Base-by-base conservation (phyloP, 139 green algal species). In the Chlamydomonas sp. region DNA sequence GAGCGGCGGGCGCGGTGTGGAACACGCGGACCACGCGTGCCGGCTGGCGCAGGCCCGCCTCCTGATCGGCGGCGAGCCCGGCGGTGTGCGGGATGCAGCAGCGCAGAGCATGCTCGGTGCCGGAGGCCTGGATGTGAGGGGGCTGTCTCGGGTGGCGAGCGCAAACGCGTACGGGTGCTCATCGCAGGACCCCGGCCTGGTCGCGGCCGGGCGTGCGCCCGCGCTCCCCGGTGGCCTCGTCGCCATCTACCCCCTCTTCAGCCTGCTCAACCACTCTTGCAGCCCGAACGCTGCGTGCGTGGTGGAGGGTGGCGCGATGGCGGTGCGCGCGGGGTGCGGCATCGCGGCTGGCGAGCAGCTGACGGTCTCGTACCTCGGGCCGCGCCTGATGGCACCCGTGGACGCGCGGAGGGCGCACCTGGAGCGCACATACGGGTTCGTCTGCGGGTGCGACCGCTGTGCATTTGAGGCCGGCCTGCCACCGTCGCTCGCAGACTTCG, bases 251-350 rank as follows among this genome's bases (percentile, higher is more conserved):
- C 71, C 71, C 5, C 31, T 28, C 38, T 76, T 72, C 71, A 49
- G 43, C 20, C 37, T 77, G 4, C 35, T 77, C 30, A 77, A 77
- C 64, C 72, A 77, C 63, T 73, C 64, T 4, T 77, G 72, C 30
- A 58, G 49, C 20, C 72, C 72, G 10, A 58, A 37, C 6, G 50
- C 48, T 5, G 48, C 10, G 29, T 73, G 69, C 50, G 61, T 69
- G 1, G 47, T 72, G 54, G 54, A 73, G 48, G 72, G 54, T 1
- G 72, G 54, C 3, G 63, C 34, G 22, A 72, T 77, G 72, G 65
- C 69, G 38, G 72, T 73, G 35, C 57, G 72, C 20, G 72, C 72
- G 24, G 64, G 33, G 0, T 16, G 5, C 3, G 65, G 69, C 37
- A 5, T 77, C 35, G 0, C 5, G 33, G 39, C 37, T 36, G 72